Conservation (phyloP, 1,284 basidiomycete genomes). For the Sanghuangporus sanghuang region DNA sequence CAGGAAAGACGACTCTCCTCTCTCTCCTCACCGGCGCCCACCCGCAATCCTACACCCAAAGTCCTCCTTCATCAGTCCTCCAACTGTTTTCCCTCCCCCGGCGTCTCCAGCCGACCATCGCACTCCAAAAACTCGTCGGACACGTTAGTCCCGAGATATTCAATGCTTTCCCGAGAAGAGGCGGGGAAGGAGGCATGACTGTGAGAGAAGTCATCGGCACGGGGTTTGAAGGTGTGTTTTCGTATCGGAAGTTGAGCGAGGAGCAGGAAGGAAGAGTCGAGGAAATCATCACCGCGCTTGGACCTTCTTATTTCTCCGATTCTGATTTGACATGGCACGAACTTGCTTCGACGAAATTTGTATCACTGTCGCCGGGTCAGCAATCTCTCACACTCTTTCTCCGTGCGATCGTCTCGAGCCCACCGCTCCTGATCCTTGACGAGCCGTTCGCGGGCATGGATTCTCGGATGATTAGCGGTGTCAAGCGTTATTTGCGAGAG, state of each 20-base stretch:
- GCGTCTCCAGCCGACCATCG: slow-evolving; percentile 51
- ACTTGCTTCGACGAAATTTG: slow-evolving; percentile 50
- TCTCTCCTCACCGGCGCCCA: slow-evolving; percentile 91
- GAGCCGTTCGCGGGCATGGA: slow-evolving; percentile 93
- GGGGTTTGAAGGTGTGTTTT: slow-evolving; percentile 80
- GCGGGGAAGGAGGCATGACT: slow-evolving; percentile 43
- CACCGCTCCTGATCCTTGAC: slow-evolving; percentile 74
- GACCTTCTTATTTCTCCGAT: slow-evolving; percentile 42
- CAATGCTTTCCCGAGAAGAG: slow-evolving; percentile 82
- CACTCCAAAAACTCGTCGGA: slow-evolving; percentile 60
- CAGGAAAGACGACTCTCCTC: slow-evolving; percentile 94
- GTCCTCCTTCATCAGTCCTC: slow-evolving; percentile 48
- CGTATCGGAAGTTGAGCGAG: slow-evolving; percentile 45
- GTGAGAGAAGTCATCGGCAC: slow-evolving; percentile 80
- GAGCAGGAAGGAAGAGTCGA: slow-evolving; percentile 36
- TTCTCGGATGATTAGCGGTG: slow-evolving; percentile 62
- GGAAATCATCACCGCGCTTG: slow-evolving; percentile 59
- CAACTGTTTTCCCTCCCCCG: slow-evolving; percentile 70
- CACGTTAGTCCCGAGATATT: slow-evolving; percentile 88
- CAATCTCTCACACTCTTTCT: slow-evolving; percentile 80
- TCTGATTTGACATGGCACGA: slow-evolving; percentile 18
- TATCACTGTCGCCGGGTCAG: slow-evolving; percentile 60
- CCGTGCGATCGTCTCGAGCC: slow-evolving; percentile 71
- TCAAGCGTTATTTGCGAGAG: slow-evolving; percentile 54
- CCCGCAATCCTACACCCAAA: slow-evolving; percentile 85